These are phyloP conservation scores for Mycena sp. DNA, from an alignment of 1,284 basidiomycete genomes.

Conservation along the genomic window DNA sequence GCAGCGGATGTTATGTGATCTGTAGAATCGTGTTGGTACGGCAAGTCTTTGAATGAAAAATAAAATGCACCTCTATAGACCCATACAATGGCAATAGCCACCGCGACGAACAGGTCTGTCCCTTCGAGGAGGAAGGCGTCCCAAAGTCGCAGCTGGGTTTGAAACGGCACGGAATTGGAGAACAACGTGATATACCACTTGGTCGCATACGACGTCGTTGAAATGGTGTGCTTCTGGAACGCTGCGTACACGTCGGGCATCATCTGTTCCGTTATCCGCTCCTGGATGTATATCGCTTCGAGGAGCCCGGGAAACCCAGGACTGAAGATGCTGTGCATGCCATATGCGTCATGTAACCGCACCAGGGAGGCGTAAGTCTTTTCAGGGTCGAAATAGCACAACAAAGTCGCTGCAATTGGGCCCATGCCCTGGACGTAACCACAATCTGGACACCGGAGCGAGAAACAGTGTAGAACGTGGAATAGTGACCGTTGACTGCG, in stretches of 20 bases:
- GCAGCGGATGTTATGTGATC: conserved; percentile 80
- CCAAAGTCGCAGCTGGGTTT: conserved; percentile 94
- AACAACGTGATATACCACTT: conserved; percentile 99
- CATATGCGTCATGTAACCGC: conserved; percentile 89
- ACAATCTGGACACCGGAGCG: conserved; percentile 86
- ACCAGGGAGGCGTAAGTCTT: conserved; percentile 88
- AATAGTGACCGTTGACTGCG: conserved; percentile 92
- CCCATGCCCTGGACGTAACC: conserved; percentile 99
- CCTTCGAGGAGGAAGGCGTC: conserved; percentile 94
- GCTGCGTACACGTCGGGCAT: conserved; percentile 91
- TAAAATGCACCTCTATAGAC: conserved; percentile 74
- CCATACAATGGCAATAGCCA: conserved; percentile 92
- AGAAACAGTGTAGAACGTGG: conserved; percentile 94
- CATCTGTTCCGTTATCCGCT: conserved; percentile 84
- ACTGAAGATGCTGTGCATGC: conserved; percentile 89
- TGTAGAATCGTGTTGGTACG: conserved; percentile 43
- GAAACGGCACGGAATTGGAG: conserved; percentile 95
- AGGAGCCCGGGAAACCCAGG: conserved; percentile 97
- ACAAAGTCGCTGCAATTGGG: conserved; percentile 92
- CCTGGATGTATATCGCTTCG: conserved; percentile 95
- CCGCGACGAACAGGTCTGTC: conserved; percentile 87
- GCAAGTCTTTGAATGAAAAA: conserved; percentile 10
- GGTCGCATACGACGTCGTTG: conserved; percentile 94
- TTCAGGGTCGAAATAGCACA: conserved; percentile 94
- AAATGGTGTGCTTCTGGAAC: conserved; percentile 90